Conservation (phyloP, 1,139 yeast genomes). For the Wickerhamomyces sp. region DNA sequence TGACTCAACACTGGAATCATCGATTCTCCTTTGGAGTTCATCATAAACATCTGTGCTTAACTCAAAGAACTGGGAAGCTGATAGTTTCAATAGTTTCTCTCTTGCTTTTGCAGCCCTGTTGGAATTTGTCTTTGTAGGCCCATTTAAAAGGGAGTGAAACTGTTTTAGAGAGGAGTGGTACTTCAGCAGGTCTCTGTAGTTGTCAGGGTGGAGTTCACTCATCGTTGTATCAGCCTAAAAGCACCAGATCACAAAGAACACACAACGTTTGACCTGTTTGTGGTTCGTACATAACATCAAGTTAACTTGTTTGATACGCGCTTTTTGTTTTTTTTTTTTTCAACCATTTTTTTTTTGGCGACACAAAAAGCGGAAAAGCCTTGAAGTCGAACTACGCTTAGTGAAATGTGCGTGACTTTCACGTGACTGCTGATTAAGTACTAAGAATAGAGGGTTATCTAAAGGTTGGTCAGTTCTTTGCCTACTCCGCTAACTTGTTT, state of each 20-base stretch:
- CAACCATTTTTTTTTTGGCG: too few species aligned
- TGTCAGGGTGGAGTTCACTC: constrained; percentile 5
- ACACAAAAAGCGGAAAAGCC: too few species aligned
- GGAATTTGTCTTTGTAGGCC: constrained; percentile 28
- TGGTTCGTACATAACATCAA: too few species aligned
- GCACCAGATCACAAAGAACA: neutral
- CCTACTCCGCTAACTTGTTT: neutral
- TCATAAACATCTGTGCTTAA: constrained; percentile 91
- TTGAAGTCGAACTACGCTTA: too few species aligned
- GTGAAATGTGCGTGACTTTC: too few species aligned
- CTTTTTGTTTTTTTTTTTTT: too few species aligned
- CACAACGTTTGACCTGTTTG: neutral
- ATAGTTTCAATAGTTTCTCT: constrained; percentile 74
- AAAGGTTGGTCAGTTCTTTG: neutral
- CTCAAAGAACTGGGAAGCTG: constrained; percentile 83
- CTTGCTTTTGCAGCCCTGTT: constrained; percentile 73
- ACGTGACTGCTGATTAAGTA: neutral
- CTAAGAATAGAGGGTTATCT: neutral
- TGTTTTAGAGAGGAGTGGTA: constrained; percentile 21
- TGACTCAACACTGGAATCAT: constrained; percentile 46
- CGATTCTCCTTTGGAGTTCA: constrained; percentile 73
- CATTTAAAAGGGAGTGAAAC: constrained; percentile 19
- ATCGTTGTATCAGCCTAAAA: neutral
- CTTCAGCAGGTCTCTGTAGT: constrained; percentile 11
- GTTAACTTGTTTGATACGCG: too few species aligned